These are phyloP conservation scores for Penicillium hordei DNA, from an alignment of 2,329 filamentous ascomycete species.

Conservation along the genomic window DNA sequence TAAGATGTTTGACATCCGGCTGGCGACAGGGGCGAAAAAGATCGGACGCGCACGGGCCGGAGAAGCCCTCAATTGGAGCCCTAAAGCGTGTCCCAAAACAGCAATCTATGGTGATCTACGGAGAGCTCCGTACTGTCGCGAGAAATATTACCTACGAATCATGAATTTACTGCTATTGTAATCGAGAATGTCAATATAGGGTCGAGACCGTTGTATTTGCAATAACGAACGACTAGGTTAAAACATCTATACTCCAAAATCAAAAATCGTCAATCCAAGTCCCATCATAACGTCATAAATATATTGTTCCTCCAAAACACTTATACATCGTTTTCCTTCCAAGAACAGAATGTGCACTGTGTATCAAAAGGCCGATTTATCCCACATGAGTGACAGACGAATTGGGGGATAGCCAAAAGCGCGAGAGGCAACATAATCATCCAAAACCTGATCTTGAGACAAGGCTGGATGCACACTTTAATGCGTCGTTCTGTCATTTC, in stretches of 20 bases:
- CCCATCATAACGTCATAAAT: conserved; percentile 24
- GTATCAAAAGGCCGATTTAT: background rate
- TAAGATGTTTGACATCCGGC: conserved; percentile 3
- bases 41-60: conserved; percentile 32
- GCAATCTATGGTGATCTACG: conserved; percentile 3
- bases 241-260: conserved; percentile 14
- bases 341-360: background rate
- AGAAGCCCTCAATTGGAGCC: conserved; percentile 27
- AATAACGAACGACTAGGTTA: conserved; percentile 24
- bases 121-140: background rate
- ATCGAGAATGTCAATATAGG: background rate
- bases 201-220: background rate
- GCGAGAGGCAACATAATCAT: background rate
- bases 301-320: conserved; percentile 15
- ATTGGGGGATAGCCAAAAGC: background rate
- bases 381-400: background rate
- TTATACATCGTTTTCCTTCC: conserved; percentile 7
- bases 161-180: background rate
- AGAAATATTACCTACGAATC: background rate
- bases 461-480: background rate
- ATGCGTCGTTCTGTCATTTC: background rate
- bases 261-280: conserved; percentile 20
- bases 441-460: background rate
- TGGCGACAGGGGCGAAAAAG: conserved; percentile 23
- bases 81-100: conserved; percentile 13